Base-by-base conservation (phyloP, 164 flowering plant species). In the Houttuynia cordata region DNA sequence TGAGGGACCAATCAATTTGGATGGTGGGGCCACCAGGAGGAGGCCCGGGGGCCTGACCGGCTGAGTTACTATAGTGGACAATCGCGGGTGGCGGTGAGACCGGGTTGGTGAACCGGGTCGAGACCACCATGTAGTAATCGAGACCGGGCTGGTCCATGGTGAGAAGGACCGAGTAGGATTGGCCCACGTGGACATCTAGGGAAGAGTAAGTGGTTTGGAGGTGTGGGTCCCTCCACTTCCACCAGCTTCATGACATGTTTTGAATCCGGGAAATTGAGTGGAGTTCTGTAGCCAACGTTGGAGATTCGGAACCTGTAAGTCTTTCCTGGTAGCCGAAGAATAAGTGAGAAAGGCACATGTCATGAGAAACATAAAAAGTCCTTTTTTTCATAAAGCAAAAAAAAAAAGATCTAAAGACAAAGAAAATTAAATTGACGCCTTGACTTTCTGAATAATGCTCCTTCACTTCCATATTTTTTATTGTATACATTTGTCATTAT, bases 171-270 rank as follows among this genome's bases (percentile, higher is more conserved):
- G 95, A 90, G 73, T 75, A 84, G 45, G 97, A 87, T 42, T 90
- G 97, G 24, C 97, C 97, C 3, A 81, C 86, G 53, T 90, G 97
- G 62, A 87, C 71, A 42, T 90, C 97, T 0, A 90, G 67, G 0
- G 85, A 80, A 1, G 82, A 71, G 51, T 71, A 77, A 0, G 66
- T 45, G 42, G 63, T 70, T 62, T 87, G 97, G 12, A 83, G 42
- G 95, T 83, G 75, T 90, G 95, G 7, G 95, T 83, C 0, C 97
- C 95, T 87, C 97, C 7, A 86, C 95, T 67, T 87, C 97, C 2
- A 90, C 89, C 58, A 90, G 67, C 67, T 71, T 84, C 93, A 90
- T 74, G 24, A 41, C 70, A 72, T 89, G 96, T 47, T 76, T 85
- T 56, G 79, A 83, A 37, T 84, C 77, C 0, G 83, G 69, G 63